Evolutionary conservation across 768 basidiomycete genomes (phyloP), one percentile per base, ranked within the genome.

Genomic region (Lentinula lateritia): DNA sequence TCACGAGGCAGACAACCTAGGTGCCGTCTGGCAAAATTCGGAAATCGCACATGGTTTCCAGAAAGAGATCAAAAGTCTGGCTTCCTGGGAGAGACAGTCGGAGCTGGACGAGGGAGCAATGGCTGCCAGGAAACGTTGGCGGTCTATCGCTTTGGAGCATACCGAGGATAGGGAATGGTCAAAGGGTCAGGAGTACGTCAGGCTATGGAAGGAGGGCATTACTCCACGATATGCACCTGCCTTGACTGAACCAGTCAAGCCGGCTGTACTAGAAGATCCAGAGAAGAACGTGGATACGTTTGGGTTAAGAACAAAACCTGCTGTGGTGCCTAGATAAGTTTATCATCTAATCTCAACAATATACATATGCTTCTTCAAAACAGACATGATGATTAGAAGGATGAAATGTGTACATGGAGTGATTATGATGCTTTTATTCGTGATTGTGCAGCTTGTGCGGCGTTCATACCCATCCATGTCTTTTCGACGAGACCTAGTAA

Each of bases 391-490:
- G 8, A 20, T 48, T 28, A 48, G 9, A n/a, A 20, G 18, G 46
- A 18, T 20, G 12, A 6, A n/a, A 45, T 18, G 43, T 45, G 35
- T 52, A 36, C 50, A 32, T 34, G 50, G 50, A 28, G 9, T 6
- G 15, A 56, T 43, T 42, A 45, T 32, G 58, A 75, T 58, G 75
- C 68, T 64, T 80, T 81, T 63, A 78, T 65, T 62, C 86, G 80
- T 54, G 89, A 85, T 66, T 91, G 89, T 20, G 92, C 92, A 52
- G 92, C 92, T 71, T 91, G 84, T 10, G 92, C 92, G 38, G 92
- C 92, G 66, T 93, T 93, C 83, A 94, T 88, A 41, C 89, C 90
- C 92, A 94, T 94, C 92, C 95, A 97, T n/a, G 93, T 94, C 84
- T 98, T 98, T 78, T 99, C 97, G 13, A 95, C 92, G 45, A 97